Evolutionary conservation across 1,139 yeast genomes (phyloP), one percentile per base, ranked within the genome.

Genomic region (Candida labiduridarum): DNA sequence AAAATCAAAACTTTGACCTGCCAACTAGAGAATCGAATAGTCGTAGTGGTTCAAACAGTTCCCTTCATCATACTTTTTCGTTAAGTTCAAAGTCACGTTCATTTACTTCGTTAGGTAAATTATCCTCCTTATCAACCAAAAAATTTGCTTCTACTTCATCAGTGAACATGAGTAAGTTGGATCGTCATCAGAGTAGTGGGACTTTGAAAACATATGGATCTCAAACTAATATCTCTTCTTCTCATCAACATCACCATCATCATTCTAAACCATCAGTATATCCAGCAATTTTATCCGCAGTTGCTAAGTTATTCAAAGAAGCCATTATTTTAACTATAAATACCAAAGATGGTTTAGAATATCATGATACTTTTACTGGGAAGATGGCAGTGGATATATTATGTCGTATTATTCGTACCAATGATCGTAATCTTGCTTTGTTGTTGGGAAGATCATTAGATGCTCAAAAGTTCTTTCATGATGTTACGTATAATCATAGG

Each of bases 301-400:
- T 95, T 11, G 96, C 98, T 0, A 80, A 79, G 27, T 81, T 84
- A 18, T 91, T 94, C 66, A 82, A 85, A 56, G 90, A 87, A 56
- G 74, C 85, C 29, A 80, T 91, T 41, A 80, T 82, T 27, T 67
- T 89, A 29, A 87, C 94, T 2, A 91, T 91, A 54, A 84, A 89
- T 58, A 87, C 88, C 62, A 94, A 94, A 63, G 95, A 92, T 69
- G 98, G 97, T n/a, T 79, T 94, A 59, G 89, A 94, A 55, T 92
- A 92, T 69, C 89, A 95, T 64, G 96, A 92, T 63, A 87, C 98
- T 0, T 95, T 95, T 64, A 88, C 97, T 0, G 99, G 99, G 18
- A 80, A 89, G 35, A 95, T 89, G 71, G 97, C 98, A 0, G 96
- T 94, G 44, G 97, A 91, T 67, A 80, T 87, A 25, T 84, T 94